Conservation (phyloP, 2,329 filamentous ascomycete genomes). For the Monosporascus sp. region DNA sequence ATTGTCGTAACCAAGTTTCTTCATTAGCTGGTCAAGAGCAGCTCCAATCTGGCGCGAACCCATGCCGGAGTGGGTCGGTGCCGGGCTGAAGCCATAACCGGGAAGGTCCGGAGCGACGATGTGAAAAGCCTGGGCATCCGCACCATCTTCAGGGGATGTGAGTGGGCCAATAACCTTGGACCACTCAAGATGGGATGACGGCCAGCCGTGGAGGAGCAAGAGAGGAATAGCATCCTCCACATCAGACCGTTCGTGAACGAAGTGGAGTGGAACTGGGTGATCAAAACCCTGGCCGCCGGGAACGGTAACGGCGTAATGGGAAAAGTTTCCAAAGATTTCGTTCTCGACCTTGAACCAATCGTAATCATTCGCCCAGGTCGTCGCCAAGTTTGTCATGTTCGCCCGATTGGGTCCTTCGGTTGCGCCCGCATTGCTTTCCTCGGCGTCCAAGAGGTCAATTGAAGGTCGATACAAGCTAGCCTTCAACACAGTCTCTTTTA, state of each 20-base stretch:
- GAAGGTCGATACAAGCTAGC: slow-evolving; percentile 2
- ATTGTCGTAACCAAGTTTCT: too few relatives aligned
- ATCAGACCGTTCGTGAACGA: slow-evolving; percentile 7
- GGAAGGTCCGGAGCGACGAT: slow-evolving; percentile 13
- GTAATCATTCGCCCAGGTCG: slow-evolving; percentile 16
- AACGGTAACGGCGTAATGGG: slow-evolving; percentile 21
- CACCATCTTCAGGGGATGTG: too few relatives aligned
- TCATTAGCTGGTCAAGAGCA: not conserved
- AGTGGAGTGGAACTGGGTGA: slow-evolving; percentile 11
- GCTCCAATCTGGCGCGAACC: slow-evolving; percentile 6
- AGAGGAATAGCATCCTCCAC: slow-evolving; percentile 8
- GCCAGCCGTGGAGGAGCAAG: too few relatives aligned
- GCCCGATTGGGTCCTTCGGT: slow-evolving; percentile 2
- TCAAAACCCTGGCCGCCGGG: not conserved
- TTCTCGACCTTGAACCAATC: slow-evolving; percentile 18
- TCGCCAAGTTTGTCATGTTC: slow-evolving; percentile 3
- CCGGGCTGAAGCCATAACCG: slow-evolving; percentile 16
- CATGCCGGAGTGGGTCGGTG: slow-evolving; percentile 7
- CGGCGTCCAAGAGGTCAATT: not conserved
- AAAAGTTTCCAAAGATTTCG: slow-evolving; percentile 14
- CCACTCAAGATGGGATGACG: too few relatives aligned
- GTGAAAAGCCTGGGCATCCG: slow-evolving; percentile 5
- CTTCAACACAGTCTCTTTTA: not conserved
- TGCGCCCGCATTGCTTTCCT: not conserved
- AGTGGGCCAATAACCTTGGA: too few relatives aligned